Percentiles rank a stretch among this genome's conserved stretches.
Evolutionary conservation across 2,329 filamentous ascomycete genomes (phyloP).

Genomic region (Penicillium italicum): DNA sequence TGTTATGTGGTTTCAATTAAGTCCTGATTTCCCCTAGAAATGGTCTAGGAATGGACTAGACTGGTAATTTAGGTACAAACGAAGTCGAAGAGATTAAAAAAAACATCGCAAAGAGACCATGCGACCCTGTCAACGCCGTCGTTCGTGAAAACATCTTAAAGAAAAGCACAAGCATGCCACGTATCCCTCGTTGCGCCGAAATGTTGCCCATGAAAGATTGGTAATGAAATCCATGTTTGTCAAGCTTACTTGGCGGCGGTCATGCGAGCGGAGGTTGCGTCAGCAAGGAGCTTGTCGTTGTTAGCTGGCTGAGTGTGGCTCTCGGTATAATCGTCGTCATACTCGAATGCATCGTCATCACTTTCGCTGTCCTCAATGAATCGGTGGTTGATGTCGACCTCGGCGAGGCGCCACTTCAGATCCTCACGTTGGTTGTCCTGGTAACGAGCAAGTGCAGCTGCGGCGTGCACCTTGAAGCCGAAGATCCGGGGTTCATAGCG

Average conservation of each 20-base stretch:
- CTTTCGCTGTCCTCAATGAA: constrained; percentile 69
- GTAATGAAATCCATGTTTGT: background rate
- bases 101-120: constrained; percentile 17
- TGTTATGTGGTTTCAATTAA: constrained; percentile 13
- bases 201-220: constrained; percentile 15
- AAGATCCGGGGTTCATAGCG: constrained; percentile 89
- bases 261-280: constrained; percentile 37
- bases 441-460: constrained; percentile 85
- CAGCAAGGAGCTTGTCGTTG: constrained; percentile 25
- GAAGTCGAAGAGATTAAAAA: constrained; percentile 16
- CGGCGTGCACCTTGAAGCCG: constrained; percentile 91
- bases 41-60: background rate
- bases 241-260: constrained; percentile 33
- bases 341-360: constrained; percentile 52
- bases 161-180: constrained; percentile 17
- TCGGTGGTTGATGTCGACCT: constrained; percentile 66
- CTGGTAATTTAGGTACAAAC: constrained; percentile 23
- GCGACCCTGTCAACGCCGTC: constrained; percentile 27
- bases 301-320: constrained; percentile 36
- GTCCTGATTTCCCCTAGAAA: background rate
- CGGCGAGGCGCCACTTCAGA: constrained; percentile 73
- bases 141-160: constrained; percentile 26
- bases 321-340: constrained; percentile 22
- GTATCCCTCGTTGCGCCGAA: constrained; percentile 30
- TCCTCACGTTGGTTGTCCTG: constrained; percentile 77